Percentiles rank a stretch among this genome's conserved stretches.
Evolutionary conservation across 345 rosid genomes (phyloP).

Genomic region (Pugionium cornutum): DNA sequence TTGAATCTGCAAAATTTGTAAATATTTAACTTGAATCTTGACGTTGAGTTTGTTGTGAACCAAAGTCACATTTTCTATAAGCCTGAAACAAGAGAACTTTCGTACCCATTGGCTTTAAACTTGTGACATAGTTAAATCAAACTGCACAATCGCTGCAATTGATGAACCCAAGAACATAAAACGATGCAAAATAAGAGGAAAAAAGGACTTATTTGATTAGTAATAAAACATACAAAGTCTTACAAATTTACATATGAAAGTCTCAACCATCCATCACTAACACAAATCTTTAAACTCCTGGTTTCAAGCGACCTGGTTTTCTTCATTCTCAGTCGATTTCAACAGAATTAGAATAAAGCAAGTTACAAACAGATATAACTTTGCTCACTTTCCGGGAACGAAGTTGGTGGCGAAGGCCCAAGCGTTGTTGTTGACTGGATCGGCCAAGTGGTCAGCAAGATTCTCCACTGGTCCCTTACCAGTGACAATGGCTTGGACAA

Average conservation of each 20-base stretch:
- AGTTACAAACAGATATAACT: conserved; percentile 50
- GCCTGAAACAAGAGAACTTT: not conserved
- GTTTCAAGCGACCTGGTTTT: no score
- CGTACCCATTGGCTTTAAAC: not conserved
- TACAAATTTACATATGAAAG: conserved; percentile 32
- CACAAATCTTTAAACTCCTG: conserved; percentile 10
- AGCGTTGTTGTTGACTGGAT: no score
- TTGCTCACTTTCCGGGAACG: conserved; percentile 75
- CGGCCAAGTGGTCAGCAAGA: conserved; percentile 63
- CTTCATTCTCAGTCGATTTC: conserved; percentile 24
- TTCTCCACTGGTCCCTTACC: conserved; percentile 80
- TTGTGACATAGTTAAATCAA: not conserved
- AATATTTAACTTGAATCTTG: not conserved
- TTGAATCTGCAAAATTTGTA: not conserved
- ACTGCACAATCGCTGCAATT: not conserved
- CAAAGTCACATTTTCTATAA: not conserved
- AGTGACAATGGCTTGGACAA: conserved; percentile 82
- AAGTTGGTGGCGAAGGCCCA: conserved; percentile 68
- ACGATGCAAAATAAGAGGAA: conserved; percentile 7
- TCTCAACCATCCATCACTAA: conserved; percentile 25
- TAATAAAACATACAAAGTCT: conserved; percentile 23
- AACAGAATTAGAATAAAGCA: conserved; percentile 42
- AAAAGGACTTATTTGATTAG: conserved; percentile 31
- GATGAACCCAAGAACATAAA: not conserved
- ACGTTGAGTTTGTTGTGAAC: not conserved